phyloP scores from a whole-genome alignment of 2,329 filamentous ascomycete species.

The Colletotrichum sublineola region DNA sequence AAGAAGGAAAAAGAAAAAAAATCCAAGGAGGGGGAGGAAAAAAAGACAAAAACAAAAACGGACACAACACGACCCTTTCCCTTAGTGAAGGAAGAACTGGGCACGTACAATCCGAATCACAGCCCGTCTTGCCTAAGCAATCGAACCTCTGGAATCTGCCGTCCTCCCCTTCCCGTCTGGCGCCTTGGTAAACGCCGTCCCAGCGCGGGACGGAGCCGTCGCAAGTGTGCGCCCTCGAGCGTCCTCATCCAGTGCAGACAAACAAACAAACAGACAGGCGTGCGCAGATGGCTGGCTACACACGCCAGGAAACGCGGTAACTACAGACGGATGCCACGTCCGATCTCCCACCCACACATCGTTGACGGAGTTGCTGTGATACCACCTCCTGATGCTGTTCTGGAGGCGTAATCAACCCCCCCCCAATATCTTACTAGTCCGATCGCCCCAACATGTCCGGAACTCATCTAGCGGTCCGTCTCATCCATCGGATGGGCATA shows the following conservation, averaged over 20 bases:
- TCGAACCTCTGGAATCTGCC: no score
- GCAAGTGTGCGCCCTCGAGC: no score
- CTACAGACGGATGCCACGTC: not conserved
- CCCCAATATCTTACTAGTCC: not conserved
- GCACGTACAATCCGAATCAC: not conserved
- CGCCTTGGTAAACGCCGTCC: no score
- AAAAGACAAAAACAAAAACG: not conserved
- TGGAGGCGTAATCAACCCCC: not conserved
- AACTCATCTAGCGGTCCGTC: constrained; percentile 6
- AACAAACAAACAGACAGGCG: no score
- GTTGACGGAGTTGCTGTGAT: not conserved
- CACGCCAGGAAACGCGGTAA: no score
- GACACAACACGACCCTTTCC: not conserved
- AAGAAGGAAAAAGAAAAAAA: not conserved
- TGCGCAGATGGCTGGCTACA: no score
- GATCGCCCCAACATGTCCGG: not conserved
- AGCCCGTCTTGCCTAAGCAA: no score
- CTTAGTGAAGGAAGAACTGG: not conserved
- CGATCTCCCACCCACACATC: not conserved
- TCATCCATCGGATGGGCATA: constrained; percentile 15
- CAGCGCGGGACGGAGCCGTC: no score
- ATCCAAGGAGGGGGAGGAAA: no score
- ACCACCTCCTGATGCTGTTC: not conserved
- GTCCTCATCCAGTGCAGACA: no score
- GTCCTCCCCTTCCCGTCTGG: no score